Percentiles rank a stretch among this genome's conserved stretches.
phyloP scores from a whole-genome alignment of 805 yeast genomes.

The Clavispora asparagi region DNA sequence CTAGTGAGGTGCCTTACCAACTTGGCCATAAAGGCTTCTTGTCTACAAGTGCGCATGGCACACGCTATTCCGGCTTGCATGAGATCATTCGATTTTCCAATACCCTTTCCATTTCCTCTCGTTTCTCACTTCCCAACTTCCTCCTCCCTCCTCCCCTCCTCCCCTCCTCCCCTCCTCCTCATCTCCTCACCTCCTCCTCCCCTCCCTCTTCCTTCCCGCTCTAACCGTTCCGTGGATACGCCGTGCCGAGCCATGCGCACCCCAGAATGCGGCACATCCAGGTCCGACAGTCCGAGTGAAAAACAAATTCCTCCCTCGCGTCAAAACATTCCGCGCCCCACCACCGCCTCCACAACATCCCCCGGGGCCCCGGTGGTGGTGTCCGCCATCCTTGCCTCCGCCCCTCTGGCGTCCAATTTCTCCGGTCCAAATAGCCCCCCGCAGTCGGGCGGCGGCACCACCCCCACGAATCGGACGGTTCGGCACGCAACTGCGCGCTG shows the following conservation, averaged over 20 bases:
- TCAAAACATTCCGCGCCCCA: background rate
- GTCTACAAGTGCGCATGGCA: background rate
- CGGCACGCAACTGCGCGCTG: slow-evolving; percentile 1
- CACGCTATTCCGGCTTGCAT: background rate
- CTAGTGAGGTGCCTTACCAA: slow-evolving; percentile 17
- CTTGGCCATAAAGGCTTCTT: slow-evolving; percentile 16
- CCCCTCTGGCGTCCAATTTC: too few relatives aligned
- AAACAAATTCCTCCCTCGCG: background rate
- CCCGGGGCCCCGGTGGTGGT: too few relatives aligned
- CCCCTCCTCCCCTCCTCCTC: too few relatives aligned
- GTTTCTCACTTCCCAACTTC: background rate
- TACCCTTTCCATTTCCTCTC: too few relatives aligned
- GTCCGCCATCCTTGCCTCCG: too few relatives aligned
- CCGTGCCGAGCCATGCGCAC: background rate
- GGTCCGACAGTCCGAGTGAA: background rate
- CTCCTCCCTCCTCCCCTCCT: background rate
- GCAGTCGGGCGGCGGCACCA: background rate
- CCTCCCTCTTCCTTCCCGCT: background rate
- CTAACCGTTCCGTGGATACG: background rate
- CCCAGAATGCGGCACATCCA: background rate
- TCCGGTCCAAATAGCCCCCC: too few relatives aligned
- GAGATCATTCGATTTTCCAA: too few relatives aligned
- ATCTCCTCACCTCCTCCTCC: background rate
- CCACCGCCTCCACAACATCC: background rate
- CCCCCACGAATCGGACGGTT: slow-evolving; percentile 1